Evolutionary conservation across 2,329 filamentous ascomycete species (phyloP).

Genomic region (Paraphaeosphaeria sporulosa): DNA sequence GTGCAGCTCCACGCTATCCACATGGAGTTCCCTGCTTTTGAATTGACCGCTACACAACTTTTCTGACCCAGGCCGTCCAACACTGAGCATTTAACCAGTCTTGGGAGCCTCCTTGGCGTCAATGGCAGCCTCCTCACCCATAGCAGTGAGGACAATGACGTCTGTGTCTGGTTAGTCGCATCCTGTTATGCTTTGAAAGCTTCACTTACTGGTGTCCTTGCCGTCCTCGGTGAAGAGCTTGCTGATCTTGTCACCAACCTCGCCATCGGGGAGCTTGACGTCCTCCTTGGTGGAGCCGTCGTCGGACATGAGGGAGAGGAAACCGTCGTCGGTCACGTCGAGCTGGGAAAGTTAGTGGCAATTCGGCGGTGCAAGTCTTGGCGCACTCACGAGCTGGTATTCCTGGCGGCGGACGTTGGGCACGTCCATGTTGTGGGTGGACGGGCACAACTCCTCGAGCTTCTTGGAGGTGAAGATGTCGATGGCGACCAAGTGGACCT

Average conservation of each 20-base stretch:
- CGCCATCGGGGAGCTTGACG: slow-evolving; percentile 89
- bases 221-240: slow-evolving; percentile 81
- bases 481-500: slow-evolving; percentile 97
- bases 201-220: slow-evolving; percentile 88
- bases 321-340: slow-evolving; percentile 91
- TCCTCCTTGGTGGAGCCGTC: slow-evolving; percentile 91
- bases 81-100: slow-evolving; percentile 36
- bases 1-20: slow-evolving; percentile 31
- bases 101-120: slow-evolving; percentile 91
- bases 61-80: slow-evolving; percentile 37
- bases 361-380: slow-evolving; percentile 9
- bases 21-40: slow-evolving; percentile 31
- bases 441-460: slow-evolving; percentile 97
- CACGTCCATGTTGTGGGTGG: slow-evolving; percentile 97
- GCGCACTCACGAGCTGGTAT: slow-evolving; percentile 85
- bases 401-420: slow-evolving; percentile 90
- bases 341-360: slow-evolving; percentile 63
- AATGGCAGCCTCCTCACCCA: slow-evolving; percentile 93
- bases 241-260: slow-evolving; percentile 85
- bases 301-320: slow-evolving; percentile 91
- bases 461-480: slow-evolving; percentile 99
- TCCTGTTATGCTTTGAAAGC: neutral
- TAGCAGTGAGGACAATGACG: slow-evolving; percentile 90
- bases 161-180: slow-evolving; percentile 61
- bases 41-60: slow-evolving; percentile 35